Conservation (phyloP, 345 rosid species). For the Populus euphratica region DNA sequence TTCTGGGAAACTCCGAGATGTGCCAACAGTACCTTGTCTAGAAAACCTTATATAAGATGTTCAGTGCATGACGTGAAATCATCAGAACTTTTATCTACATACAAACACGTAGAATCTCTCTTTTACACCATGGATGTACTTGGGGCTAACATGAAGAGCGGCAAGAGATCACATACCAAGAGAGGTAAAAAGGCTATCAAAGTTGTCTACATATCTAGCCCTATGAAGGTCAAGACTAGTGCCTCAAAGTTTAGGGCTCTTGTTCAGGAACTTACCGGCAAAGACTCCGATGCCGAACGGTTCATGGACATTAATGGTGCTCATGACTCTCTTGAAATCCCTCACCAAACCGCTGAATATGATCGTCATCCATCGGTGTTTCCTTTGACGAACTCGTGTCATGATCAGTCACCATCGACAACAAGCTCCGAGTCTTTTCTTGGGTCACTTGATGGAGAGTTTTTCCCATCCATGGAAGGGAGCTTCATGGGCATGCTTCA, state of each 20-base stretch:
- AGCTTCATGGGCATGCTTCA: conserved; percentile 31
- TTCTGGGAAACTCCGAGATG: neutral
- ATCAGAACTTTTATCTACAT: neutral
- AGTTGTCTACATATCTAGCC: conserved; percentile 78
- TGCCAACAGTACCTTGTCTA: conserved; percentile 4
- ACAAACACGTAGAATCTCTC: neutral
- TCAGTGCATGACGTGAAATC: neutral
- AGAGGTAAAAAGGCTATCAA: conserved; percentile 42
- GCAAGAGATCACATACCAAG: neutral
- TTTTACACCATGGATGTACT: conserved; percentile 25
- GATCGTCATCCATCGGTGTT: conserved; percentile 2
- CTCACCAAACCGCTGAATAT: neutral
- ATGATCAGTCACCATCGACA: conserved; percentile 3
- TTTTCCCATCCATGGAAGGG: conserved; percentile 22
- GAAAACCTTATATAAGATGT: neutral
- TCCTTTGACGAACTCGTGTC: neutral
- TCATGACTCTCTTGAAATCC: neutral
- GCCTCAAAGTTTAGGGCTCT: conserved; percentile 73
- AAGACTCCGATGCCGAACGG: conserved; percentile 58
- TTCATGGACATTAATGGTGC: conserved; percentile 20
- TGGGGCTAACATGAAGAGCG: conserved; percentile 23
- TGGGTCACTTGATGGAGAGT: conserved; percentile 14
- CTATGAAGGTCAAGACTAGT: conserved; percentile 67
- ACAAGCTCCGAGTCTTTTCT: conserved; percentile 16
- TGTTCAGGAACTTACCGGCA: conserved; percentile 85